phyloP scores from a whole-genome alignment of 805 yeast genomes.

The Myxozyma geophila region DNA sequence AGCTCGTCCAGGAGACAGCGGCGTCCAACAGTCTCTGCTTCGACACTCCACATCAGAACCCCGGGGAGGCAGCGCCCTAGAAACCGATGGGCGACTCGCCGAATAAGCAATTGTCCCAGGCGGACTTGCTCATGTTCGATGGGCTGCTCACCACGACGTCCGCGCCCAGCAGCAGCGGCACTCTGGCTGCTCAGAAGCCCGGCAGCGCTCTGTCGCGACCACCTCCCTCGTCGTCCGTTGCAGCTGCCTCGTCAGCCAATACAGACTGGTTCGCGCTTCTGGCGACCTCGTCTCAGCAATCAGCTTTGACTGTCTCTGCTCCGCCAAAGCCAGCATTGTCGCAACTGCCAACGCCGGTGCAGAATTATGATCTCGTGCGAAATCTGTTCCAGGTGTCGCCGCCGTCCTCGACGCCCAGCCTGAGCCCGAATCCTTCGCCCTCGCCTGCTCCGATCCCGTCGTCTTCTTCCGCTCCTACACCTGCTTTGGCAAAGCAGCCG shows the following conservation, averaged over 20 bases:
- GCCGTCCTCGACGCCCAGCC: not conserved
- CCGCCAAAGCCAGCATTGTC: not conserved
- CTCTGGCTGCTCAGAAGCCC: not conserved
- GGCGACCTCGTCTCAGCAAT: constrained; percentile 3
- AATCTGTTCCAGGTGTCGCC: constrained; percentile 3
- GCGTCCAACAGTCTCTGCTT: too few species aligned
- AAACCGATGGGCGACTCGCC: not conserved
- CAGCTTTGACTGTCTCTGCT: not conserved
- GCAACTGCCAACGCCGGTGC: constrained; percentile 6
- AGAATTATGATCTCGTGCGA: constrained; percentile 10
- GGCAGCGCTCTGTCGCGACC: not conserved
- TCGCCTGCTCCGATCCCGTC: not conserved
- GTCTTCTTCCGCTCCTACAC: not conserved
- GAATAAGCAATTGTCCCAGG: constrained; percentile 13
- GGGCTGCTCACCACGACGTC: constrained; percentile 18
- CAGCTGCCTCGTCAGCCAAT: constrained; percentile 1
- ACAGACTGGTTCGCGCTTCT: constrained; percentile 25
- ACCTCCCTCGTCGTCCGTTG: not conserved
- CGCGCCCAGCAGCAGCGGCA: constrained; percentile 1
- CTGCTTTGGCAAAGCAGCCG: not conserved
- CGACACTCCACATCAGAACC: too few species aligned
- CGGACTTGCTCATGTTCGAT: constrained; percentile 33
- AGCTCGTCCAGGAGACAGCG: too few species aligned
- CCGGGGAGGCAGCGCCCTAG: not conserved
- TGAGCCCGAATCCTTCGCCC: not conserved